A percentile compares a stretch with the other conserved stretches of the same genome.
Conservation (phyloP, 371 early-diverging fungal genomes). For the Mucor circinelloides region DNA sequence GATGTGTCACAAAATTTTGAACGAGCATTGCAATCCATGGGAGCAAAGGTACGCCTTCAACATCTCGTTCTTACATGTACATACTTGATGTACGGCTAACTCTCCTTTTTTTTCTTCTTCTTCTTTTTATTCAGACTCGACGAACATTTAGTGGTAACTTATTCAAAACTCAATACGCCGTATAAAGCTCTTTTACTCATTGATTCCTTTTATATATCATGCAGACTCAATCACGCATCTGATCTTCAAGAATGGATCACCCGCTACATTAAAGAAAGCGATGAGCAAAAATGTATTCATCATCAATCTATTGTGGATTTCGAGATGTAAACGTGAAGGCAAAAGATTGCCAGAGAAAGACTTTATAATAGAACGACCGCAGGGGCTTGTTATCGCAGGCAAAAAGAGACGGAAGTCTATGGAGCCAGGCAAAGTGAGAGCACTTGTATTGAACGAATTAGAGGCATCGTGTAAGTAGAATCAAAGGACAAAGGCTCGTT, state of each 20-base stretch:
- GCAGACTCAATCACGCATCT: constrained; percentile 51
- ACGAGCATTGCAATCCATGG: constrained; percentile 45
- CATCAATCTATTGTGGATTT: constrained; percentile 46
- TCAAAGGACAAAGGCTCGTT: background rate
- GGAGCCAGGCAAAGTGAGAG: constrained; percentile 49
- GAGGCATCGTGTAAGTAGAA: constrained; percentile 15
- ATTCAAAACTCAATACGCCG: background rate
- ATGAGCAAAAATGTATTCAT: constrained; percentile 31
- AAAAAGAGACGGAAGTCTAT: constrained; percentile 47
- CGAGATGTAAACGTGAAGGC: constrained; percentile 41
- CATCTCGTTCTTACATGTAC: background rate
- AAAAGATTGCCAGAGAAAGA: constrained; percentile 38
- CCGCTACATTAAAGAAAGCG: constrained; percentile 44
- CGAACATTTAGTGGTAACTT: constrained; percentile 12
- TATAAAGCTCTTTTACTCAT: background rate
- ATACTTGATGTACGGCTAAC: background rate
- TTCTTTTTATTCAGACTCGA: constrained; percentile 3
- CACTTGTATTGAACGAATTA: constrained; percentile 15
- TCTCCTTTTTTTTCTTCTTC: background rate
- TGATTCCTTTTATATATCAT: background rate
- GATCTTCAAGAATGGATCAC: constrained; percentile 51
- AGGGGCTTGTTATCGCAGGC: constrained; percentile 26
- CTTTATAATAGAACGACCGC: constrained; percentile 39
- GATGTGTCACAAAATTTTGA: constrained; percentile 53
- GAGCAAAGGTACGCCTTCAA: constrained; percentile 29